Evolutionary conservation across 2,329 filamentous ascomycete genomes (phyloP), one percentile per base, ranked within the genome.

Genomic region (Monascus ruber): DNA sequence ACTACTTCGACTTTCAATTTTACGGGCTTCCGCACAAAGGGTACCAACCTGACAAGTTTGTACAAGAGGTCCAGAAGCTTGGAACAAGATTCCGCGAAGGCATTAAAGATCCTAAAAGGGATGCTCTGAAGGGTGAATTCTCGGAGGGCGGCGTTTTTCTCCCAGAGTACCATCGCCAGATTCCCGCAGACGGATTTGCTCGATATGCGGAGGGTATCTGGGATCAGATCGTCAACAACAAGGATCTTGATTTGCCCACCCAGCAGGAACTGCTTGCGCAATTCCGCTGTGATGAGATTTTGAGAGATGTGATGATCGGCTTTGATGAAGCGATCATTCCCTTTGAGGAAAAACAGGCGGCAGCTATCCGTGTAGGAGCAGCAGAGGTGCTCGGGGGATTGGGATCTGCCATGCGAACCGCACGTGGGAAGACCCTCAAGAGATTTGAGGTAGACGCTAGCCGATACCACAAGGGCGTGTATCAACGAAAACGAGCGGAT

Each of bases 161-260:
- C 33, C 82, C 91, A 24, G 88, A 95, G 53, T 98, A 98, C 60
- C 91, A 98, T 65, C 77, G 91, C 44, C 76, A 91, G 41, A 98
- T 98, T 47, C 91, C 91, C 7, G 91, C 91, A 6, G 91, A 98
- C 61, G 91, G 91, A n/a, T 91, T 96, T 58, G 85, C 89, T 0
- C 74, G 87, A 43, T 98, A 98, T 53, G 88, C 91, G 0, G 80
- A 91, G 58, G 86, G 88, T 32, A 79, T 98, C 34, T 98, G 91
- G 91, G 88, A 96, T 54, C 89, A 96, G 65, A 98, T 98, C 57
- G 88, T 94, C 52, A 84, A 89, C 70, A 98, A 98, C 73, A 98
- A 98, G 65, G 91, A 98, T 56, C 72, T 98, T 39, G 91, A 98
- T 63, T 66, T 98, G 42, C 91, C 91, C 3, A 96, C 91, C 0